Base-by-base conservation (phyloP, 306 rosid genomes). In the Astragalus glycyphyllos region DNA sequence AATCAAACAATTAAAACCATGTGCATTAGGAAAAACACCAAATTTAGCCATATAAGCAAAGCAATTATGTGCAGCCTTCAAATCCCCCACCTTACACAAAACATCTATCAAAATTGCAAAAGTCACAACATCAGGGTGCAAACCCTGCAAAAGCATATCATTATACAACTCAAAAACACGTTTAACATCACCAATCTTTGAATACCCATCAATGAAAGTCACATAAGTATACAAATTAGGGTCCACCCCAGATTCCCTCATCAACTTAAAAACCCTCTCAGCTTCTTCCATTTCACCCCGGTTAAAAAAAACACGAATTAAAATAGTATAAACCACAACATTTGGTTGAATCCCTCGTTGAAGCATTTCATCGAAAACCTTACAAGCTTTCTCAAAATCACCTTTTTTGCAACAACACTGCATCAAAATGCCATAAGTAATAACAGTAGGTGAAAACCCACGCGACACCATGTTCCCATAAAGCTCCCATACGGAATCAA, bases 181-280 rank as follows among this genome's bases (percentile, higher is more conserved):
- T 69, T 62, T 78, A 29, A 75, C 80, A 78, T 81, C 59, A 69
- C 82, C 78, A 75, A 65, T 50, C 78, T 84, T 87, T 80, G 80
- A 74, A 65, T 92, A 86, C 48, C 96, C 96, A 84, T 89, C 87
- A 81, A 92, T 82, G 46, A 89, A 72, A 55, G 87, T 84, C 70
- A 81, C 77, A 72, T 84, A 92, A 59, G 86, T 81, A 61, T 86
- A 89, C 78, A 83, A 70, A 78, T 89, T 87, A 0, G 94, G 96
- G 0, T 56, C 35, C 53, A 81, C 84, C 17, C 87, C 79, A 2
- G 67, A 69, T 66, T 79, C 82, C 76, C 45, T 65, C 96, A 89
- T 92, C 29, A 12, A 14, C 58, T 16, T 6, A 48, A 84, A 80
- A 62, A 86, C 29, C 1, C 69, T 74, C 67, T 84, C 84, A 0